A percentile compares a stretch with the other conserved stretches of the same genome.
phyloP scores from a whole-genome alignment of 2,329 filamentous ascomycete species.

The Teratosphaeria nubilosa region DNA sequence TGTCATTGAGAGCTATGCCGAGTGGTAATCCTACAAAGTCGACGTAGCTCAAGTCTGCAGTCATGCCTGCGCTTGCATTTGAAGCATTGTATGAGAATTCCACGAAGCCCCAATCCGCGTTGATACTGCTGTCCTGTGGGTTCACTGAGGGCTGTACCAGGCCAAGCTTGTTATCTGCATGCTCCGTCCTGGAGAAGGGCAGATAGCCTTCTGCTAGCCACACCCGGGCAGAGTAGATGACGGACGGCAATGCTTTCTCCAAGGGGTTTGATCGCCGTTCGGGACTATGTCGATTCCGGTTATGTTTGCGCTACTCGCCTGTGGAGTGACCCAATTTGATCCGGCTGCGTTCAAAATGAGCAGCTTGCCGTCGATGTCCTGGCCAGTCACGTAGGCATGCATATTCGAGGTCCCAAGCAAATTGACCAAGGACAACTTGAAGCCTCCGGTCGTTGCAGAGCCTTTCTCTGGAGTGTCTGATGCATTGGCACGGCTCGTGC shows the following conservation, averaged over 20 bases:
- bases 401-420: slow-evolving; percentile 30
- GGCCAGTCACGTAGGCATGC: slow-evolving; percentile 39
- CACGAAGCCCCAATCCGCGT: slow-evolving; percentile 34
- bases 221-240: slow-evolving; percentile 35
- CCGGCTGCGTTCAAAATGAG: slow-evolving; percentile 37
- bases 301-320: slow-evolving; percentile 27
- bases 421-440: slow-evolving; percentile 30
- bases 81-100: slow-evolving; percentile 38
- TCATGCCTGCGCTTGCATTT: slow-evolving; percentile 24
- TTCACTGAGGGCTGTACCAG: slow-evolving; percentile 41
- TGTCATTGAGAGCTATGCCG: slow-evolving; percentile 44
- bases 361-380: slow-evolving; percentile 31
- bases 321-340: slow-evolving; percentile 21
- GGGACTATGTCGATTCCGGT: slow-evolving; percentile 35
- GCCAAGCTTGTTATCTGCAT: slow-evolving; percentile 18
- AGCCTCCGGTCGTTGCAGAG: background rate
- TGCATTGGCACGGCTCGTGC: background rate
- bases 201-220: slow-evolving; percentile 38
- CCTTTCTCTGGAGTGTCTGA: background rate
- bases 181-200: slow-evolving; percentile 31
- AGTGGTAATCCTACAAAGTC: slow-evolving; percentile 25
- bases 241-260: slow-evolving; percentile 32
- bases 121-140: slow-evolving; percentile 30
- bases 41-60: slow-evolving; percentile 29
- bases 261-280: slow-evolving; percentile 26